Base-by-base conservation (phyloP, 176 grass and related monocot genomes). In the Eleusine indica region DNA sequence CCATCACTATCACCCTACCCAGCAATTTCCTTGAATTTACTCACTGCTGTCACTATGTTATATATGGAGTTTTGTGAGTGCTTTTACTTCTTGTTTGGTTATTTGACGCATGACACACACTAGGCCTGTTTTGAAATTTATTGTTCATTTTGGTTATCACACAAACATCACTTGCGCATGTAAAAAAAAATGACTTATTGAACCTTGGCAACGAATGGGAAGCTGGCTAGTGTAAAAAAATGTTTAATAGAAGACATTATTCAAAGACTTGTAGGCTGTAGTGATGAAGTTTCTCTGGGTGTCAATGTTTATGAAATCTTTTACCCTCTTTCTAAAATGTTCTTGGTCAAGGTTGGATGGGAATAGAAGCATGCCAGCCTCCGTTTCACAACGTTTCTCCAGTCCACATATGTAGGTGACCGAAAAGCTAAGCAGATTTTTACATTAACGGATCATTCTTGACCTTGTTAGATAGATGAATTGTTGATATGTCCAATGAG, bases 221-320 rank as follows among this genome's bases (percentile, higher is more conserved):
- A 43, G 4, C 7, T 43, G 41, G 41, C 2, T 43, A 43, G 7
- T 43, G 41, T 43, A 1, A 47, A 47, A 47, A 0, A 6, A 74
- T 41, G 12, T 14, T 47, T 40, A 32, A 71, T 42, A 82, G n/a
- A 57, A 80, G 52, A n/a, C 51, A 76, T 15, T 54, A 52, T 70
- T 60, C 5, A 69, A 80, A 22, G 1, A 1, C 58, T 21, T 40
- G 40, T 42, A 58, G 4, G 30, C 15, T 19, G 41, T 51, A 39
- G 9, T 69, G 19, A 47, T 15, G 4, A 74, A 47, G 47, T 44
- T 47, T 30, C 5, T 49, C 5, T 74, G 9, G 14, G 58, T 19
- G 25, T 78, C 39, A 73, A 71, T 15, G 68, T 14, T 13, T 88
- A 17, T 42, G 9, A 18, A 75, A 62, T 22, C 43, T 65, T 78